A percentile compares a stretch with the other conserved stretches of the same genome.
Conservation (phyloP, 2,329 filamentous ascomycete genomes). For the Knufia petricola region DNA sequence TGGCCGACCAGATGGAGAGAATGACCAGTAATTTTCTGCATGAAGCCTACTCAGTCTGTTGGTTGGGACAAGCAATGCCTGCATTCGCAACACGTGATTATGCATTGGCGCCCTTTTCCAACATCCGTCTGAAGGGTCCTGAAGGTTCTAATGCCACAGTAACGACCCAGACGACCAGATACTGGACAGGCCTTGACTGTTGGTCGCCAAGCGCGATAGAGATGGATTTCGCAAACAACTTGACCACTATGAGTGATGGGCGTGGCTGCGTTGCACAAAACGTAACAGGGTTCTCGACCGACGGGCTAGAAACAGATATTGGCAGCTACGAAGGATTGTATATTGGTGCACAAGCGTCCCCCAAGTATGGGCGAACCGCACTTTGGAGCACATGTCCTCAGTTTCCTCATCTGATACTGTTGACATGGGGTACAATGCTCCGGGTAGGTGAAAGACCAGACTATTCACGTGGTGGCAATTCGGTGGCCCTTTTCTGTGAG, state of each 20-base stretch:
- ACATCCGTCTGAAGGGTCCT: too few relatives aligned
- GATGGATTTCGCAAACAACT: background rate
- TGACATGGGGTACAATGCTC: background rate
- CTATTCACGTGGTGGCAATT: slow-evolving; percentile 26
- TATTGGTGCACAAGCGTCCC: background rate
- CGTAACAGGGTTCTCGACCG: background rate
- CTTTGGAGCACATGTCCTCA: background rate
- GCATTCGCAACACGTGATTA: slow-evolving; percentile 9
- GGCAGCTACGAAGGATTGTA: slow-evolving; percentile 7
- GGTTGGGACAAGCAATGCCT: slow-evolving; percentile 24
- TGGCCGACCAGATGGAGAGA: background rate
- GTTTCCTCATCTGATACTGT: background rate
- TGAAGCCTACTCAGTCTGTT: slow-evolving; percentile 35
- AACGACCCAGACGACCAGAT: slow-evolving; percentile 24
- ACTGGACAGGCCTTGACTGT: slow-evolving; percentile 28
- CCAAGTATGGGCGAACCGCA: background rate
- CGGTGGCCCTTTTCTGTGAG: slow-evolving; percentile 31
- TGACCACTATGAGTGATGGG: slow-evolving; percentile 5
- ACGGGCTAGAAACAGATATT: slow-evolving; percentile 33
- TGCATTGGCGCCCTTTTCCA: slow-evolving; percentile 13
- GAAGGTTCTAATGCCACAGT: background rate
- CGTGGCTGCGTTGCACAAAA: slow-evolving; percentile 4
- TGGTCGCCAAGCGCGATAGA: background rate
- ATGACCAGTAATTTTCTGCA: slow-evolving; percentile 24
- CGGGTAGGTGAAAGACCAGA: background rate